Evolutionary conservation across 2,329 filamentous ascomycete genomes (phyloP).

Genomic region (Colletotrichum filicis): DNA sequence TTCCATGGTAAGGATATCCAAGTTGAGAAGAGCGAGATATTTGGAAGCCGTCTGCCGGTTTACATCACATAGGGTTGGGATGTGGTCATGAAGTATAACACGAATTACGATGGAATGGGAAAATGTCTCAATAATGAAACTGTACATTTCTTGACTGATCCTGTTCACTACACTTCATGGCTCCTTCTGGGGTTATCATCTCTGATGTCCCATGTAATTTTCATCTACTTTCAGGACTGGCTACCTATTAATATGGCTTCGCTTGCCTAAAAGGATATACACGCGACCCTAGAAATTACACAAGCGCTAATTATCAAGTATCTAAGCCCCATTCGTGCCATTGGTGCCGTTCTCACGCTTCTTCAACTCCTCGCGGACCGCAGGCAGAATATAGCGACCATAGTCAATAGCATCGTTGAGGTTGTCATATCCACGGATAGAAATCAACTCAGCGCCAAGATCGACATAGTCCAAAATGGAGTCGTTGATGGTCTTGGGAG

Average conservation of each 20-base stretch:
- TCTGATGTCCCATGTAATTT: not conserved
- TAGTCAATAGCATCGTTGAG: slow-evolving; percentile 70
- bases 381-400: slow-evolving; percentile 64
- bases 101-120: not conserved
- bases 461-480: slow-evolving; percentile 68
- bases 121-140: not conserved
- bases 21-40: slow-evolving; percentile 46
- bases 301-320: not conserved
- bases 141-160: not conserved
- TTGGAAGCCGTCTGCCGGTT: slow-evolving; percentile 47
- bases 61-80: slow-evolving; percentile 40
- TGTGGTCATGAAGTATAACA: not conserved
- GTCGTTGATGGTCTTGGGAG: slow-evolving; percentile 61
- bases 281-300: too few relatives aligned
- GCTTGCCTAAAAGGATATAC: not conserved
- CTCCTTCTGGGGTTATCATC: too few relatives aligned
- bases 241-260: not conserved
- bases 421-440: slow-evolving; percentile 71
- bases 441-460: slow-evolving; percentile 66
- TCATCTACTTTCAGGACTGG: not conserved
- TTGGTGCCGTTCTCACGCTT: slow-evolving; percentile 36
- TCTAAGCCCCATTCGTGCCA: not conserved
- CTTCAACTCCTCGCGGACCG: slow-evolving; percentile 52
- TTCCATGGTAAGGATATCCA: slow-evolving; percentile 49
- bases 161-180: too few relatives aligned